phyloP scores from a whole-genome alignment of 805 yeast genomes.

The Debaryomyces prosopidis region DNA sequence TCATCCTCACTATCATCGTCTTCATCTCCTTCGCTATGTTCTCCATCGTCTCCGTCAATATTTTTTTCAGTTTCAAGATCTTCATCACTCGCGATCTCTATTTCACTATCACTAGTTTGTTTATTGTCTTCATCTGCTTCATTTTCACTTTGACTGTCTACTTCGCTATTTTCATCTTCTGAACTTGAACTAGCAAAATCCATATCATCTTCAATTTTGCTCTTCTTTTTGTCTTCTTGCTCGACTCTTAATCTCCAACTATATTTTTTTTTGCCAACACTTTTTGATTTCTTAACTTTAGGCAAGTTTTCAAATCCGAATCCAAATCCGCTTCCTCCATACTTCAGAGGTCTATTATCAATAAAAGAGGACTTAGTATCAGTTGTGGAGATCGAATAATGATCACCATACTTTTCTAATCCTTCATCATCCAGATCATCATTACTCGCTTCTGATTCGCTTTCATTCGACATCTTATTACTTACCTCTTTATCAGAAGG shows the following conservation, averaged over 20 bases:
- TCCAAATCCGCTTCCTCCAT: constrained; percentile 66
- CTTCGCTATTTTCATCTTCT: constrained; percentile 25
- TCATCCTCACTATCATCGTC: constrained; percentile 29
- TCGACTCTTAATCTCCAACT: constrained; percentile 62
- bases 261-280: constrained; percentile 45
- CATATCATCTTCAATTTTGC: constrained; percentile 55
- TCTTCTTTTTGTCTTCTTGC: constrained; percentile 36
- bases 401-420: constrained; percentile 8
- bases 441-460: constrained; percentile 13
- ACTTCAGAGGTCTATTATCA: constrained; percentile 66
- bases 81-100: constrained; percentile 14
- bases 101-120: constrained; percentile 19
- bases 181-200: constrained; percentile 49
- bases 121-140: constrained; percentile 21
- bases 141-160: constrained; percentile 16
- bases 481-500: constrained; percentile 17
- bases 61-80: constrained; percentile 20
- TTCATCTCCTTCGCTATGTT: constrained; percentile 28
- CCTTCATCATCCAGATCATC: constrained; percentile 19
- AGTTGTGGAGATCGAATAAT: constrained; percentile 3
- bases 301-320: constrained; percentile 64
- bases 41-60: constrained; percentile 22
- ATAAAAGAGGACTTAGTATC: constrained; percentile 48
- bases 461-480: constrained; percentile 27
- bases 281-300: constrained; percentile 37